Base-by-base conservation (phyloP, 2,329 filamentous ascomycete species). In the Alternaria gaisen region DNA sequence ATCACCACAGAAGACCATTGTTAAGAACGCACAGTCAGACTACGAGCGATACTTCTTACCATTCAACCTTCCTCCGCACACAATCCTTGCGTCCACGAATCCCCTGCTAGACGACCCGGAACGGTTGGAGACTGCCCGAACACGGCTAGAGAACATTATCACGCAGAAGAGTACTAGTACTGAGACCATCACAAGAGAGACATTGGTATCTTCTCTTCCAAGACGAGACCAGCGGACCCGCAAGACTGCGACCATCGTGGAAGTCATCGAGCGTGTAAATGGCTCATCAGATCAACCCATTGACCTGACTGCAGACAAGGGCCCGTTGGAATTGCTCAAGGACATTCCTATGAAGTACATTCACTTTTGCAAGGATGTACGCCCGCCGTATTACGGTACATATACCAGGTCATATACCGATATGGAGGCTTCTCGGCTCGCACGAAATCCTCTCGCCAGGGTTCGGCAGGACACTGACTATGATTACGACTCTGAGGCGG, bases 401-500 rank as follows among this genome's bases (percentile, higher is more conserved):
- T 83, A 89, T 43, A 93, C 91, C 1, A 86, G 86, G 56, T 82
- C 85, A 5, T 85, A 87, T 14, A 78, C 83, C 1, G 72, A 76
- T 10, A 52, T 79, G 72, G 63, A 82, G 73, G 51, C 78, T 79
- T 43, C 83, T 22, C 84, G 80, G 62, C 72, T 83, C 1, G 84
- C 85, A 30, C 86, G 71, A 80, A 87, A 75, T 82, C 91, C 62
- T 68, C 83, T 71, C 76, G 81, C 67, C 77, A 84, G 83, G 62
- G 79, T 82, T n/a, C 80, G 93, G 59, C 84, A 78, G 3, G 86
- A 89, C 5, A 84, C 91, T 4, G 84, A 92, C 69, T 96, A 96
- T 74, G 91, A 93, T 65, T 93, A 94, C 73, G 92, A 95, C 72
- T 94, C 91, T 3, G 92, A 96, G 76, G 91, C 60, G 75, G 92